These are phyloP conservation scores for Peronospora destructor DNA, from an alignment of 352 stramenopile species.

Conservation along the genomic window DNA sequence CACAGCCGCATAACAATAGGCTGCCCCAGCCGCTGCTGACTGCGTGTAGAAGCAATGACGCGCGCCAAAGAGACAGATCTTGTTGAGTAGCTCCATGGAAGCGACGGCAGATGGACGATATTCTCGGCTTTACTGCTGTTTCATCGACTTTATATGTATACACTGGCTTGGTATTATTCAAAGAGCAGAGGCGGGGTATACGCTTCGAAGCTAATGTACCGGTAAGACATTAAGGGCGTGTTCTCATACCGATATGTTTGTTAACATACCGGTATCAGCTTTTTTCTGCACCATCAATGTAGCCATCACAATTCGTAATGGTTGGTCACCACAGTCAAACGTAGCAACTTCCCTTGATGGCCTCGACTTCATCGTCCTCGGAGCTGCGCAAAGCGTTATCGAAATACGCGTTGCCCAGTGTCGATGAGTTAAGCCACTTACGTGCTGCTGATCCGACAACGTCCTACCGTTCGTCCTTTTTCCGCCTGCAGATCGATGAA, in stretches of 20 bases:
- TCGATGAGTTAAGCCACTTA: constrained; percentile 72
- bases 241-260: no score
- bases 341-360: constrained; percentile 5
- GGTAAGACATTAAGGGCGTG: no score
- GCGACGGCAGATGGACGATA: no score
- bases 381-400: constrained; percentile 69
- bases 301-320: constrained; percentile 1
- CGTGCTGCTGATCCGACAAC: constrained; percentile 68
- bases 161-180: no score
- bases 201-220: no score
- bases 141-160: no score
- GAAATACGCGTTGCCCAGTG: constrained; percentile 87
- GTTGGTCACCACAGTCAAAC: constrained; percentile 13
- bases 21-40: constrained; percentile 49
- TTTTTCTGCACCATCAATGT: background rate
- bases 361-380: constrained; percentile 7
- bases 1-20: constrained; percentile 61
- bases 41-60: constrained; percentile 76
- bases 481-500: constrained; percentile 83
- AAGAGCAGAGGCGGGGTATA: no score
- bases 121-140: no score
- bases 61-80: constrained; percentile 69
- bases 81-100: constrained; percentile 55
- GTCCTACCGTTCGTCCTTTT: constrained; percentile 76
- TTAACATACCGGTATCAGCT: no score